Conservation (phyloP, 1,284 basidiomycete genomes). For the Hymenochaete sp. region DNA sequence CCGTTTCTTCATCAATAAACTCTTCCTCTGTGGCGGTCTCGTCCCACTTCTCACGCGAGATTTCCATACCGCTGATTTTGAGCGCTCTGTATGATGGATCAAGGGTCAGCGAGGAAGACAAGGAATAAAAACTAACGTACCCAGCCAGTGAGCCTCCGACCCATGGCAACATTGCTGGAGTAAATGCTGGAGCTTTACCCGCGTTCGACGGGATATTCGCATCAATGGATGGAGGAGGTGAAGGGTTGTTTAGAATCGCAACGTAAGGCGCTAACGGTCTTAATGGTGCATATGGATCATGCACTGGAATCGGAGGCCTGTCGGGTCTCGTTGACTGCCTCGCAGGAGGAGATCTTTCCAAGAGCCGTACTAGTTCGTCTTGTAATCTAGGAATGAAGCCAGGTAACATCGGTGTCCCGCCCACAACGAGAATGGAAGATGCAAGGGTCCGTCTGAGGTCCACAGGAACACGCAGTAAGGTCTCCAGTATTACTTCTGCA, state of each 20-base stretch:
- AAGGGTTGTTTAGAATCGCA: slow-evolving; percentile 78
- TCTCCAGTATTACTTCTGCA: slow-evolving; percentile 71
- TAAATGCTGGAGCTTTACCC: slow-evolving; percentile 80
- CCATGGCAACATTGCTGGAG: slow-evolving; percentile 76
- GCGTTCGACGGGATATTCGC: slow-evolving; percentile 38
- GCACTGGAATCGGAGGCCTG: slow-evolving; percentile 37
- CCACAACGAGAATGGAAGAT: slow-evolving; percentile 75
- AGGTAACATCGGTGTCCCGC: slow-evolving; percentile 87
- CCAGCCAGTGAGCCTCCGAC: slow-evolving; percentile 91
- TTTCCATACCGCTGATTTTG: slow-evolving; percentile 77
- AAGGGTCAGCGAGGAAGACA: slow-evolving; percentile 2
- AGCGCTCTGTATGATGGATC: slow-evolving; percentile 40
- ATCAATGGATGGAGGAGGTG: slow-evolving; percentile 37
- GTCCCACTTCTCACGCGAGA: slow-evolving; percentile 79
- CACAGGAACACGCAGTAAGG: slow-evolving; percentile 78
- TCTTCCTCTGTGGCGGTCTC: slow-evolving; percentile 46
- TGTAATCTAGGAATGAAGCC: slow-evolving; percentile 86
- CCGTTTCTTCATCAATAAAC: slow-evolving; percentile 33
- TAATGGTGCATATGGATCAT: slow-evolving; percentile 66
- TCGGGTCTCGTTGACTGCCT: slow-evolving; percentile 29
- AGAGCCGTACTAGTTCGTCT: slow-evolving; percentile 54
- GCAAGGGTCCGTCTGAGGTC: slow-evolving; percentile 80
- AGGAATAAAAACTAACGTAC: slow-evolving; percentile 39
- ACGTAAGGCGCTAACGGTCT: slow-evolving; percentile 63
- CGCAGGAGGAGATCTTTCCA: slow-evolving; percentile 23